phyloP scores from a whole-genome alignment of 2,329 filamentous ascomycete species.

The Elsinoe fawcettii region DNA sequence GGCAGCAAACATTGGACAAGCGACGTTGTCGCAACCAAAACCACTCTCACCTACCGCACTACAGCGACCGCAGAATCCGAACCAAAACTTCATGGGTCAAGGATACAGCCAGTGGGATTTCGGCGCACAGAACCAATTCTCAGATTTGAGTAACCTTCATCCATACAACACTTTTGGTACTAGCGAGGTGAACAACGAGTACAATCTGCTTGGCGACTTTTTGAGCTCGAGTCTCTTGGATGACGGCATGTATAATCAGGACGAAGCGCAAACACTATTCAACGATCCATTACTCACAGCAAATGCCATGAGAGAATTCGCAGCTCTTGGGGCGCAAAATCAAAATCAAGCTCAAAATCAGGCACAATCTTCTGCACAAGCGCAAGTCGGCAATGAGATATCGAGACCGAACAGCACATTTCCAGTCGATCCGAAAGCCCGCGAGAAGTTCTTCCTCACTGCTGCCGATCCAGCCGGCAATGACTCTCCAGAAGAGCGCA shows the following conservation, averaged over 20 bases:
- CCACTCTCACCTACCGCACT: constrained; percentile 60
- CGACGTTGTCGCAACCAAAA: constrained; percentile 66
- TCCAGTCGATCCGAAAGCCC: constrained; percentile 57
- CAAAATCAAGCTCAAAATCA: background rate
- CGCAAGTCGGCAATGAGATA: constrained; percentile 47
- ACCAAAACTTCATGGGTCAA: constrained; percentile 34
- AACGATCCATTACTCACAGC: constrained; percentile 48
- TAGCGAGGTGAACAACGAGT: constrained; percentile 94
- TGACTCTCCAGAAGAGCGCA: constrained; percentile 81
- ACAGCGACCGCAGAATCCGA: constrained; percentile 54
- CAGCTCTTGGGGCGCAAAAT: constrained; percentile 25
- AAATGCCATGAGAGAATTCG: constrained; percentile 36
- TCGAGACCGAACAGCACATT: constrained; percentile 54
- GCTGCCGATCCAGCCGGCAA: constrained; percentile 89
- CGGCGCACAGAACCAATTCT: constrained; percentile 65
- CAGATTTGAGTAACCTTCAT: constrained; percentile 91
- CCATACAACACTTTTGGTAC: constrained; percentile 90
- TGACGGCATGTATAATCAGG: constrained; percentile 42
- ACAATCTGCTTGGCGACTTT: constrained; percentile 94
- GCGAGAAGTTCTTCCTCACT: constrained; percentile 89
- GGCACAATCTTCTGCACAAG: constrained; percentile 30
- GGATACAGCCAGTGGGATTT: constrained; percentile 73
- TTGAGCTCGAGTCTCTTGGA: constrained; percentile 86
- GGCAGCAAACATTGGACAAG: constrained; percentile 22
- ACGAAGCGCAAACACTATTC: constrained; percentile 47